Conservation (phyloP, 768 basidiomycete species). For the Phaeotremella fagi region DNA sequence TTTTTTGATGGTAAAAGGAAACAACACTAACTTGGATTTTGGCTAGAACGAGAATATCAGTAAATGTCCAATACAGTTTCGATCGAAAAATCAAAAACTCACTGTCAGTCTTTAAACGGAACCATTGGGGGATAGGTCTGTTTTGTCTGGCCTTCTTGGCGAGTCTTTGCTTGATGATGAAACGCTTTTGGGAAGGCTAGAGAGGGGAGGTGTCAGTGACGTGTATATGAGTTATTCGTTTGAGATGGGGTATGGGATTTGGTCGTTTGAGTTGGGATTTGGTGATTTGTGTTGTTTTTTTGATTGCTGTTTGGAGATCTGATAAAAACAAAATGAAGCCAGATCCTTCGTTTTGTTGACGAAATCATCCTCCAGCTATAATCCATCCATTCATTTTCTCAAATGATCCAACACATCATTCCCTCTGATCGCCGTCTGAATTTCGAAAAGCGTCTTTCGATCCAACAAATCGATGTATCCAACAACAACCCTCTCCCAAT, state of each 20-base stretch:
- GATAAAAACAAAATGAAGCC: not conserved
- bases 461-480: too few species aligned
- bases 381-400: too few species aligned
- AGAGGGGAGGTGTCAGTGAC: constrained; percentile 8
- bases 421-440: too few species aligned
- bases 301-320: not conserved
- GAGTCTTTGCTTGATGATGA: constrained; percentile 93
- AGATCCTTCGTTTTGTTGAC: not conserved
- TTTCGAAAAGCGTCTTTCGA: too few species aligned
- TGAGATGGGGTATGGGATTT: not conserved
- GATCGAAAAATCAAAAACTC: constrained; percentile 63
- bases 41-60: constrained; percentile 12
- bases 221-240: not conserved
- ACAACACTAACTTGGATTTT: constrained; percentile 32
- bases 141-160: constrained; percentile 96
- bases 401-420: too few species aligned
- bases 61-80: not conserved
- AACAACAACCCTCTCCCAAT: not conserved
- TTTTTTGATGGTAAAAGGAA: not conserved
- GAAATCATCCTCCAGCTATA: too few species aligned
- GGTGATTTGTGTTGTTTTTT: not conserved
- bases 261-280: not conserved
- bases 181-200: constrained; percentile 98
- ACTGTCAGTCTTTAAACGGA: constrained; percentile 86
- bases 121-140: constrained; percentile 99